phyloP scores from a whole-genome alignment of 1,284 basidiomycete species.

The Ceratobasidium sp. region DNA sequence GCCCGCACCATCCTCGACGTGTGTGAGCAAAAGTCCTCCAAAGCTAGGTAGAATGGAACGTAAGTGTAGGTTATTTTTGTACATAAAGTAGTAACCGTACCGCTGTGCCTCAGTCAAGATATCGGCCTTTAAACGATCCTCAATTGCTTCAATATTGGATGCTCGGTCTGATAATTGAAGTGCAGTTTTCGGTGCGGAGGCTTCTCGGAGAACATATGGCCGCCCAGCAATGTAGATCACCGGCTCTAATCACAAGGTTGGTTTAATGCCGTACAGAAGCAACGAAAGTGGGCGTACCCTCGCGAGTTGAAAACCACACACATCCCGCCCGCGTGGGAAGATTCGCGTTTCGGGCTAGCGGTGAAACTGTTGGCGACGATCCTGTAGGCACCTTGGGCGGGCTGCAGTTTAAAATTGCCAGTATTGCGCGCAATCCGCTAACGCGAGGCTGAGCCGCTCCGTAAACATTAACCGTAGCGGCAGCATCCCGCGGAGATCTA shows the following conservation, averaged over 20 bases:
- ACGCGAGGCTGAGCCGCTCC: conserved; percentile 96
- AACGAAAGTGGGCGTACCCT: conserved; percentile 64
- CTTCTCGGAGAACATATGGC: conserved; percentile 96
- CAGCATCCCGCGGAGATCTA: conserved; percentile 79
- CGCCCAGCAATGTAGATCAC: conserved; percentile 91
- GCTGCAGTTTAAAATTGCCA: conserved; percentile 86
- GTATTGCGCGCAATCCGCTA: conserved; percentile 90
- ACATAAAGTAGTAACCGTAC: conserved; percentile 58
- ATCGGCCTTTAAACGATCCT: conserved; percentile 90
- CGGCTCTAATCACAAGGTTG: conserved; percentile 45
- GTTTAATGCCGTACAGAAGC: conserved; percentile 24
- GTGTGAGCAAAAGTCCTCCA: conserved; percentile 92
- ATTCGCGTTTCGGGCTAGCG: conserved; percentile 27
- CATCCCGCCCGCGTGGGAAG: conserved; percentile 66
- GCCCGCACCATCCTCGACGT: conserved; percentile 82
- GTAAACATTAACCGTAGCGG: conserved; percentile 80
- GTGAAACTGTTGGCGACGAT: conserved; percentile 44
- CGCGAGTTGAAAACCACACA: conserved; percentile 87
- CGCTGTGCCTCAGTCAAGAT: conserved; percentile 89
- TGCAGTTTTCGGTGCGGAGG: conserved; percentile 84
- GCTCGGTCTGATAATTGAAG: conserved; percentile 91
- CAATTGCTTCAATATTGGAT: conserved; percentile 96
- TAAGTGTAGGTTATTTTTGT: neutral
- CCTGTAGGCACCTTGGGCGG: conserved; percentile 62
- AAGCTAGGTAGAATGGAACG: conserved; percentile 64